Conservation (phyloP, 2,329 filamentous ascomycete species). For the Celoporthe dispersa region DNA sequence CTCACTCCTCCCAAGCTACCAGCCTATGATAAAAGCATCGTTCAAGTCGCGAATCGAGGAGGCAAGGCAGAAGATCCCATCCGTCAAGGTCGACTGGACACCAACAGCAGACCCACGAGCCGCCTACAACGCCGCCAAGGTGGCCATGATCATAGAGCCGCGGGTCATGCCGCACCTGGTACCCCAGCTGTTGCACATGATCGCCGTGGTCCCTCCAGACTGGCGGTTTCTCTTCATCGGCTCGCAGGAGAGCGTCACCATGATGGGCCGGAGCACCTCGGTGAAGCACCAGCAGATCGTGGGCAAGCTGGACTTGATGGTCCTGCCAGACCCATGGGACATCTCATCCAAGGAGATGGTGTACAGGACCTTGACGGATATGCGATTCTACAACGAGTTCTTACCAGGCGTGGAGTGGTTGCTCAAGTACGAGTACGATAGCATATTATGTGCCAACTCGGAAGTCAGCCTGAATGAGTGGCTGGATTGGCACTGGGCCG, state of each 20-base stretch:
- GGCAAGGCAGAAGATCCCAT: conserved; percentile 45
- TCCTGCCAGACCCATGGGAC: conserved; percentile 57
- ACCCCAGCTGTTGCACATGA: conserved; percentile 60
- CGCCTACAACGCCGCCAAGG: conserved; percentile 53
- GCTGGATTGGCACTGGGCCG: conserved; percentile 58
- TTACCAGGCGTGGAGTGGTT: conserved; percentile 57
- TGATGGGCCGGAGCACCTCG: conserved; percentile 45
- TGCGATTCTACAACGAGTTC: conserved; percentile 56
- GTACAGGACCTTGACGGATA: conserved; percentile 54
- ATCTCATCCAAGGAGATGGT: conserved; percentile 57
- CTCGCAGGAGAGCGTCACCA: conserved; percentile 49
- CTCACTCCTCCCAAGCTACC: conserved; percentile 48
- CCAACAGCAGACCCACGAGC: conserved; percentile 39
- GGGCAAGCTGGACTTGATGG: conserved; percentile 55
- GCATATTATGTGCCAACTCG: conserved; percentile 59
- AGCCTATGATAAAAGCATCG: conserved; percentile 44
- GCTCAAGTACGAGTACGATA: conserved; percentile 59
- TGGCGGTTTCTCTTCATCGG: conserved; percentile 64
- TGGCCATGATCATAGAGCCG: conserved; percentile 61
- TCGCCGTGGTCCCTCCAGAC: conserved; percentile 59
- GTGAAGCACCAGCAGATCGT: conserved; percentile 47
- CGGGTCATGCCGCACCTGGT: conserved; percentile 54
- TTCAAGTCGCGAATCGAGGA: conserved; percentile 40
- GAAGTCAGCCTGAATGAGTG: conserved; percentile 52
- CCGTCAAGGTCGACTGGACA: conserved; percentile 47